Evolutionary conservation across 176 grass and related monocot genomes (phyloP).

Genomic region (Phragmites australis): DNA sequence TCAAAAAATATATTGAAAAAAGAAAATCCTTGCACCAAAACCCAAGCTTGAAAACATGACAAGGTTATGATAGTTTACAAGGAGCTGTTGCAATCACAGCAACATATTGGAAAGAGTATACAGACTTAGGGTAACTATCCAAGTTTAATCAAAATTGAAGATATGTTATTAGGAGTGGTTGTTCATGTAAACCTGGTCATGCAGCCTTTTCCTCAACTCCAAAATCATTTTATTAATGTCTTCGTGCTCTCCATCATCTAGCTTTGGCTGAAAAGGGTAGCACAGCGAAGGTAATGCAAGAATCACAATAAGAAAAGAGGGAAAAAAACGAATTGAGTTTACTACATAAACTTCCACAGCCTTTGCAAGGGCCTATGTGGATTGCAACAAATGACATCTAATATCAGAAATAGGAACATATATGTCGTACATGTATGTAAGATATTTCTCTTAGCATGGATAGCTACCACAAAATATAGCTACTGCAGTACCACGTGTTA

Average conservation of each 20-base stretch:
- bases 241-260: conserved; percentile 56
- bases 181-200: conserved; percentile 55
- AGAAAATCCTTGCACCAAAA: background rate
- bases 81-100: background rate
- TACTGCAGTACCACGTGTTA: background rate
- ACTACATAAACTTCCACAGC: background rate
- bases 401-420: background rate
- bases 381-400: conserved; percentile 9
- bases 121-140: too few relatives aligned
- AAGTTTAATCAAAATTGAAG: background rate
- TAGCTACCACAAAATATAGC: background rate
- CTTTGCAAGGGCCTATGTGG: background rate
- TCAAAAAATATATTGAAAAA: conserved; percentile 12
- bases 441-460: background rate
- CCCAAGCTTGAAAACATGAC: background rate
- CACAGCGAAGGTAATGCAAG: background rate
- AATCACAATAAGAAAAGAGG: conserved; percentile 10
- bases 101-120: background rate
- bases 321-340: background rate
- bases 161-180: conserved; percentile 19
- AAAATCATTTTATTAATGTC: conserved; percentile 66
- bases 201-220: conserved; percentile 62
- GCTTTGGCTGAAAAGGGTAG: conserved; percentile 60
- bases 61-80: background rate
- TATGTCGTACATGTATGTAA: background rate